Base-by-base conservation (phyloP, 768 basidiomycete genomes). In the Boletus tomentosulus region DNA sequence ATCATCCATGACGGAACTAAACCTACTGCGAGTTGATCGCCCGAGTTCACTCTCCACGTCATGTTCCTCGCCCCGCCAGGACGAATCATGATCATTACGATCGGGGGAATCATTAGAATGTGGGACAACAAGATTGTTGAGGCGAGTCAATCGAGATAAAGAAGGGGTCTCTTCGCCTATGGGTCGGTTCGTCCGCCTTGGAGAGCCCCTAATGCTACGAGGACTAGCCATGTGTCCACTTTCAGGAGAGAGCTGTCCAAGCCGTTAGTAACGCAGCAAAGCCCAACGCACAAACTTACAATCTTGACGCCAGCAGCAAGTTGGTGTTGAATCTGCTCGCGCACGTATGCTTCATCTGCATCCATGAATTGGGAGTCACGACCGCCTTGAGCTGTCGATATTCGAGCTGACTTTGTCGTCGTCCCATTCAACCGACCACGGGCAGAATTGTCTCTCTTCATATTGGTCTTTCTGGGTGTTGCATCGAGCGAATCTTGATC, bases 271-370 rank as follows among this genome's bases (percentile, higher is more conserved):
- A 50, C 22, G 43, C 42, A 27, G 34, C 25, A 51, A 53, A 37
- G 27, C 50, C 22, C 16, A 13, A 46, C 9, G 19, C 37, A 35
- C 16, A 10, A 42, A 75, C 81, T 57, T 64, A 92, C 88, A 56
- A 89, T 75, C 51, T 80, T 83, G 15, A 81, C 85, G 34, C 88
- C 91, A 52, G 84, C 85, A 33, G 80, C 85, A 30, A 95, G 71
- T 56, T 90, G 90, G 57, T 89, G 85, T 63, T 93, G 89, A 43
- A 96, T 89, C 67, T 95, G 92, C 62, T 89, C 86, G 58, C 88
- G 82, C 8, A 89, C 90, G 60, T 86, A 78, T 12, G 80, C 84
- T 50, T 91, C 90, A 59, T 93, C 90, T 4, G 91, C 91, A 67
- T 93, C 91, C 86, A 91, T 86, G 63, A 92, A 92, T 62, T 92